A percentile compares a stretch with the other conserved stretches of the same genome.
These are phyloP conservation scores for Cymbidium sinense DNA, from an alignment of 106 monocot species.

Conservation along the genomic window DNA sequence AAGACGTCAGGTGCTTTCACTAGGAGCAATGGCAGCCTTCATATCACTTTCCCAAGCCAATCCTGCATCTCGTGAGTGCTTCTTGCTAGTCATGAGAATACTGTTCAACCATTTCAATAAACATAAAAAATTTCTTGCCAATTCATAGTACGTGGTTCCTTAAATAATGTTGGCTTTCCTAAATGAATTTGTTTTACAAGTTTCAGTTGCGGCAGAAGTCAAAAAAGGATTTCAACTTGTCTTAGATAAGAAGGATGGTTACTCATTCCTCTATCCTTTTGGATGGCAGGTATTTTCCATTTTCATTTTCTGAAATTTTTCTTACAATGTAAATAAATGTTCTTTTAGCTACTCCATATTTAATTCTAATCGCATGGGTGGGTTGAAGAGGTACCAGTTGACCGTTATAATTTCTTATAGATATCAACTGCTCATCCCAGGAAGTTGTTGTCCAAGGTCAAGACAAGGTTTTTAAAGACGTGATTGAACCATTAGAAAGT, in stretches of 20 bases:
- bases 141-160: background rate
- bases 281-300: conserved; percentile 70
- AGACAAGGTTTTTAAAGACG: conserved; percentile 98
- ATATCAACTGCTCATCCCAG: conserved; percentile 31
- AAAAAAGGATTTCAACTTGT: conserved; percentile 87
- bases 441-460: conserved; percentile 84
- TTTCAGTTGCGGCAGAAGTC: conserved; percentile 74
- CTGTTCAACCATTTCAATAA: conserved; percentile 1
- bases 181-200: conserved; percentile 37
- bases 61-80: conserved; percentile 53
- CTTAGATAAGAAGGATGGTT: conserved; percentile 76
- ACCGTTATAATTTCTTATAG: conserved; percentile 17
- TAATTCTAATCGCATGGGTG: background rate
- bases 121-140: background rate
- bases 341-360: background rate
- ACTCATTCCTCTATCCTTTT: conserved; percentile 85
- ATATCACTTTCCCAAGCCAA: conserved; percentile 24
- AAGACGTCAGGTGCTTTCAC: conserved; percentile 36
- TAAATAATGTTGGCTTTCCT: background rate
- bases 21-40: conserved; percentile 28
- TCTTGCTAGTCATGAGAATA: background rate
- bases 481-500: conserved; percentile 93
- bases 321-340: background rate
- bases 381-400: conserved; percentile 12
- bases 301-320: background rate